Evolutionary conservation across 768 basidiomycete species (phyloP), one percentile per base, ranked within the genome.

Genomic region (Crepidotus variabilis): DNA sequence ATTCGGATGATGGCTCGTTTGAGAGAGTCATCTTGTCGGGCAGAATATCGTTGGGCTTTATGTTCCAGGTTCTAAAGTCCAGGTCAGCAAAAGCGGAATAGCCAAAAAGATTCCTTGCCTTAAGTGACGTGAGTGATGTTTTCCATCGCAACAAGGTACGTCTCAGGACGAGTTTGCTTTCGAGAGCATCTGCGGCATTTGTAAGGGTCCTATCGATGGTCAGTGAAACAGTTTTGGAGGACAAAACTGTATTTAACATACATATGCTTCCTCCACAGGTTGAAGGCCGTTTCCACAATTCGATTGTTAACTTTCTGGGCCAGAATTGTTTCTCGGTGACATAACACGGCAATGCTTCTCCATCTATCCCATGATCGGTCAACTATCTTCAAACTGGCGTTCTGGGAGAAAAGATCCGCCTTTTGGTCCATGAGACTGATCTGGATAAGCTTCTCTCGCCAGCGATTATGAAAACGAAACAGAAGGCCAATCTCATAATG

Each of bases 211-310:
- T 59, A 59, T 23, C 32, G 22, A 33, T 11, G 11, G 16, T 9
- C 28, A 39, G 33, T 39, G 33, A 50, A 43, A 24, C 14, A 6
- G 20, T 11, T 23, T 45, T 2, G 13, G 14, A 45, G 21, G 14
- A 14, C 13, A 8, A 20, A 48, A 23, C 6, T 14, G 33, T 14
- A 33, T 35, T 46, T 22, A 3, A 71, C 84, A 65, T 62, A 88
- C 88, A 76, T 67, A 57, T 76, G 73, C 45, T 68, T 73, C 59
- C 78, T 82, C 91, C 90, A 93, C 18, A 66, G 58, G 51, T 75
- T 70, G 64, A 91, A 69, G 4, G 73, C 71, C 43, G 73, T 71
- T 10, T 71, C 70, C 61, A 83, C 70, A 36, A 88, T 68, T 55
- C 88, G 77, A 22, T 75, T 63, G 21, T 75, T 74, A 2, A 81